Percentiles rank a stretch among this genome's conserved stretches.
Evolutionary conservation across 1,139 yeast genomes (phyloP).

Genomic region (Magnusiomyces tetraspermus): DNA sequence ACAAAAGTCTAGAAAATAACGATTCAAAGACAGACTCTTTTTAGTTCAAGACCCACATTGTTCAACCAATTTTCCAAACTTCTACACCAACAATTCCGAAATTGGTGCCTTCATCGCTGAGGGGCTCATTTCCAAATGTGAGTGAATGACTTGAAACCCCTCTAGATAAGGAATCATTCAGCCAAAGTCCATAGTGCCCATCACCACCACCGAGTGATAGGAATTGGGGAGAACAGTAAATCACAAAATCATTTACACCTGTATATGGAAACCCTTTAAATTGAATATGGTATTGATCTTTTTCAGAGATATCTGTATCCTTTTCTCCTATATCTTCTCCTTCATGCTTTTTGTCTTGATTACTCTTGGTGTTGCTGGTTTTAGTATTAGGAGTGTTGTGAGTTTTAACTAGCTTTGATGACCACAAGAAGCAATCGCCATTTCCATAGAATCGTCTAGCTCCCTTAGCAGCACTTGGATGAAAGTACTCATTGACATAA

Average conservation of each 20-base stretch:
- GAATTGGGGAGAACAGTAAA: slow-evolving; percentile 70
- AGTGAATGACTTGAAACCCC: slow-evolving; percentile 74
- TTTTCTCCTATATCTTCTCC: neutral
- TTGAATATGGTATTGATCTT: neutral
- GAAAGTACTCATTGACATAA: slow-evolving; percentile 64
- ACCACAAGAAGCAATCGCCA: slow-evolving; percentile 91
- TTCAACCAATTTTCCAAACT: slow-evolving; percentile 67
- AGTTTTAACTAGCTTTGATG: neutral
- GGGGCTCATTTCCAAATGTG: slow-evolving; percentile 84
- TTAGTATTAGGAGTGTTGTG: neutral
- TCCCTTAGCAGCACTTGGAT: slow-evolving; percentile 41
- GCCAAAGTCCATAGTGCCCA: slow-evolving; percentile 89
- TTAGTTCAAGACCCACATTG: too few relatives aligned
- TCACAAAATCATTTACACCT: slow-evolving; percentile 75
- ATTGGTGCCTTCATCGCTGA: slow-evolving; percentile 50
- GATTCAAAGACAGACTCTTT: too few relatives aligned
- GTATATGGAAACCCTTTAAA: slow-evolving; percentile 81
- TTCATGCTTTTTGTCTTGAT: neutral
- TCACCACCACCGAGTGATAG: slow-evolving; percentile 86
- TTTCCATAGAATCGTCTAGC: slow-evolving; percentile 71
- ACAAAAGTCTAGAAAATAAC: too few relatives aligned
- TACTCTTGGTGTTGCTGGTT: neutral
- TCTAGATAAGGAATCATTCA: slow-evolving; percentile 59
- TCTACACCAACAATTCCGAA: slow-evolving; percentile 73
- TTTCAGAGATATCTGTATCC: neutral